These are phyloP conservation scores for Metschnikowia sp. DNA, from an alignment of 805 yeast species.

Conservation along the genomic window DNA sequence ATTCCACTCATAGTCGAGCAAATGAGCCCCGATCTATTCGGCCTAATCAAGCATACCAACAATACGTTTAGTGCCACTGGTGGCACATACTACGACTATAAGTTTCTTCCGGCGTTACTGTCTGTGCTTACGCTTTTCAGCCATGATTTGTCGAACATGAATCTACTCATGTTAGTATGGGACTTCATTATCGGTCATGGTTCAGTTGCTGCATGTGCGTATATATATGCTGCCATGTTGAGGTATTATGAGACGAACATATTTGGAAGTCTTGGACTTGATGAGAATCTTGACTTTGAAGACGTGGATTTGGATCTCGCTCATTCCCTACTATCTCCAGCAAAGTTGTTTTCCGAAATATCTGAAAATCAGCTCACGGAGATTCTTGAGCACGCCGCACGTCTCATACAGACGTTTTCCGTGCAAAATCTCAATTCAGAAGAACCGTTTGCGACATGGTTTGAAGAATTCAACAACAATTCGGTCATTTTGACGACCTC, in stretches of 20 bases:
- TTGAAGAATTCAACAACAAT: slow-evolving; percentile 27
- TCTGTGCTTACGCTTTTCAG: slow-evolving; percentile 74
- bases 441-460: slow-evolving; percentile 31
- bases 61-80: slow-evolving; percentile 22
- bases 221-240: slow-evolving; percentile 59
- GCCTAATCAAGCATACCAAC: slow-evolving; percentile 37
- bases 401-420: slow-evolving; percentile 25
- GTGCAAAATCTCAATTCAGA: slow-evolving; percentile 19
- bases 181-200: slow-evolving; percentile 61
- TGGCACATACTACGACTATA: slow-evolving; percentile 33
- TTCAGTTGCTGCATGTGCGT: slow-evolving; percentile 52
- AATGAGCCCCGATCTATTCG: slow-evolving; percentile 46
- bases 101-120: slow-evolving; percentile 60
- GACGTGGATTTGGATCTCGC: slow-evolving; percentile 31
- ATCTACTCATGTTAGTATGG: slow-evolving; percentile 58
- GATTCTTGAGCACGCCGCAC: slow-evolving; percentile 26
- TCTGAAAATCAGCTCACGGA: slow-evolving; percentile 26
- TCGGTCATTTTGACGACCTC: slow-evolving; percentile 39
- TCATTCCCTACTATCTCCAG: slow-evolving; percentile 35
- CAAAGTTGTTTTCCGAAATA: slow-evolving; percentile 25
- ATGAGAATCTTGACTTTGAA: slow-evolving; percentile 7
- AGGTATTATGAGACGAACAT: slow-evolving; percentile 44
- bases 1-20: slow-evolving; percentile 58
- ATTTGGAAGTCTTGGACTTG: slow-evolving; percentile 21
- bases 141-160: slow-evolving; percentile 57